Evolutionary conservation across 805 yeast species (phyloP).

Genomic region (Sugiyamaella smithiae): DNA sequence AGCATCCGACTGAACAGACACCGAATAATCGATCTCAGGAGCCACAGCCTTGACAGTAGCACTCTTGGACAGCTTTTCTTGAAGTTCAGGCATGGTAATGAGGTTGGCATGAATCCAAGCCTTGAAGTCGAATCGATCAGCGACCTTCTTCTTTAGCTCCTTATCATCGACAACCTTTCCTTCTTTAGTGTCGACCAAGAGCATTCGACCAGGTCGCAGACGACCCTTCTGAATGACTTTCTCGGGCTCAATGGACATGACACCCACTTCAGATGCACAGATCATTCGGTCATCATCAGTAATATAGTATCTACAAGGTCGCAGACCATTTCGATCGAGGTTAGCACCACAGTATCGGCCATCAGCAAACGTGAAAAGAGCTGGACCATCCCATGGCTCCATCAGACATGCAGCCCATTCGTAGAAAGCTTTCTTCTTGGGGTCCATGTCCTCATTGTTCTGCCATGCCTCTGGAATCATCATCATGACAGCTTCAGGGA

Average conservation of each 20-base stretch:
- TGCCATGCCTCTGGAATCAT: constrained; percentile 99
- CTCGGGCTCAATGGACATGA: constrained; percentile 81
- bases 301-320: constrained; percentile 97
- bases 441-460: constrained; percentile 79
- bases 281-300: constrained; percentile 93
- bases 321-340: constrained; percentile 92
- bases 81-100: constrained; percentile 77
- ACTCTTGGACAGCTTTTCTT: constrained; percentile 52
- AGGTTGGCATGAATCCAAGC: constrained; percentile 88
- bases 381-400: constrained; percentile 99
- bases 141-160: constrained; percentile 75
- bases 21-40: constrained; percentile 20
- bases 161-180: constrained; percentile 93
- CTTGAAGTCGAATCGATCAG: constrained; percentile 85
- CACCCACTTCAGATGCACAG: constrained; percentile 98
- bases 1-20: constrained; percentile 73
- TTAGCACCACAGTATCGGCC: constrained; percentile 98
- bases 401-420: constrained; percentile 99
- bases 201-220: constrained; percentile 93
- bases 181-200: constrained; percentile 87
- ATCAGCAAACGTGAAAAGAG: constrained; percentile 92
- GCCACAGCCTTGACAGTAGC: constrained; percentile 25
- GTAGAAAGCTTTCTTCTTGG: constrained; percentile 88
- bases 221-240: constrained; percentile 87
- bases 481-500: constrained; percentile 97